Percentiles rank a stretch among this genome's conserved stretches.
Conservation (phyloP, 441 rosid species). For the Viola pubescens region DNA sequence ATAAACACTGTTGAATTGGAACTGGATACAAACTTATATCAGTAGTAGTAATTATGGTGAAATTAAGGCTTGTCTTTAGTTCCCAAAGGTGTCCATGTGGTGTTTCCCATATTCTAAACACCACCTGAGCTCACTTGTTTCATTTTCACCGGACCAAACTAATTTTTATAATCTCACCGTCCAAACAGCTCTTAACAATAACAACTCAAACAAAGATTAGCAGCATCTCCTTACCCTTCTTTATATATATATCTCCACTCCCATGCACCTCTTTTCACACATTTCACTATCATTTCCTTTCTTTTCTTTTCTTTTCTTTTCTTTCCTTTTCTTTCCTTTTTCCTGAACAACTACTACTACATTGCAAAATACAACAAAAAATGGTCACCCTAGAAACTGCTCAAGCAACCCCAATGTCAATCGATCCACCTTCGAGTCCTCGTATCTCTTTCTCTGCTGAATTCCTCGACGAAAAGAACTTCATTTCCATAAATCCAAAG, state of each 20-base stretch:
- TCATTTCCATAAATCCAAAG: slow-evolving; percentile 63
- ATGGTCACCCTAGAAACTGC: slow-evolving; percentile 50
- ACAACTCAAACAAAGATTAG: slow-evolving; percentile 13
- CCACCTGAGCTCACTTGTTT: slow-evolving; percentile 33
- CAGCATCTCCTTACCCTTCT: slow-evolving; percentile 20
- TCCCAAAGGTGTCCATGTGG: slow-evolving; percentile 53
- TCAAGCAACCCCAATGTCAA: slow-evolving; percentile 30
- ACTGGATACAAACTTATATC: too few relatives aligned
- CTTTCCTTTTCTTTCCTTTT: background rate
- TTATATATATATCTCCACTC: slow-evolving; percentile 27
- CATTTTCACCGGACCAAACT: slow-evolving; percentile 29
- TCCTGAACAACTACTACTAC: too few relatives aligned
- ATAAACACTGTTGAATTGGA: too few relatives aligned
- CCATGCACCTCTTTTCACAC: slow-evolving; percentile 18
- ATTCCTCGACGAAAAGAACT: slow-evolving; percentile 56
- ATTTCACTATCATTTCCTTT: background rate
- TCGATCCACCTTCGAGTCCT: slow-evolving; percentile 44
- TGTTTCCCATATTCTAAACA: slow-evolving; percentile 41
- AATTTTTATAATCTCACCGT: slow-evolving; percentile 34
- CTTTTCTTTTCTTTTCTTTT: background rate
- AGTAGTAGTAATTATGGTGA: too few relatives aligned
- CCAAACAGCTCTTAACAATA: slow-evolving; percentile 24
- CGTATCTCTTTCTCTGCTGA: slow-evolving; percentile 83
- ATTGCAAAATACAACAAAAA: background rate
- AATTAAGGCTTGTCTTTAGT: slow-evolving; percentile 16